Evolutionary conservation across 78 protist genomes (phyloP).

Genomic region (Blattamonas nauphoetae): DNA sequence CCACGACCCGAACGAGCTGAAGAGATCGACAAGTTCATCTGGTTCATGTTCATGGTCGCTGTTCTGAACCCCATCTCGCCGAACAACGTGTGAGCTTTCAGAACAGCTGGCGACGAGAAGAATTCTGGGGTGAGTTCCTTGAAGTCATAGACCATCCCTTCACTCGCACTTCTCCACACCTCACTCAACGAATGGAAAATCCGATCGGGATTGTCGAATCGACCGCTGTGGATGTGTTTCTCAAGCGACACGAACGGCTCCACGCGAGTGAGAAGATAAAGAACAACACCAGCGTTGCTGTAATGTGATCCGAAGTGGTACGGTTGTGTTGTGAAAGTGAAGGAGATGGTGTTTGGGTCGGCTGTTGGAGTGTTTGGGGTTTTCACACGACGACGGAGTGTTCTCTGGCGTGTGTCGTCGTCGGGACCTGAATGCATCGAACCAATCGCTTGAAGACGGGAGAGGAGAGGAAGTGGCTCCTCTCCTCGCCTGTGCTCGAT

Average conservation of each 20-base stretch:
- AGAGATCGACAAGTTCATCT: neutral
- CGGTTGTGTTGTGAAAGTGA: neutral
- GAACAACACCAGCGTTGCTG: constrained; percentile 54
- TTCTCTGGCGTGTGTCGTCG: too few species aligned
- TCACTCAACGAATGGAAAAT: constrained; percentile 61
- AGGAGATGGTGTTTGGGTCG: too few species aligned
- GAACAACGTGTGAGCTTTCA: neutral
- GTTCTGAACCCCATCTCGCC: neutral
- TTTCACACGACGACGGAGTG: too few species aligned
- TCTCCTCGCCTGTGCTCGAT: too few species aligned
- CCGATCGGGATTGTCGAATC: constrained; percentile 87
- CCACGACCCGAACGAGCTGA: neutral
- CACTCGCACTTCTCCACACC: constrained; percentile 46
- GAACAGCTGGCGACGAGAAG: constrained; percentile 51
- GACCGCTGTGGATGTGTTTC: constrained; percentile 41
- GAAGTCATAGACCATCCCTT: constrained; percentile 27
- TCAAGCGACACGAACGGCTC: constrained; percentile 62
- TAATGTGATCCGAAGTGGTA: constrained; percentile 89
- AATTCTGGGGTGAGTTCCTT: constrained; percentile 71
- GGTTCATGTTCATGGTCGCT: neutral
- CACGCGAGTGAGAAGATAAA: constrained; percentile 69
- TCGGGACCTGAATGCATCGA: too few species aligned
- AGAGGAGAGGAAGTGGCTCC: too few species aligned
- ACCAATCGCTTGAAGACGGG: too few species aligned
- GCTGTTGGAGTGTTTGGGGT: too few species aligned